phyloP scores from a whole-genome alignment of 176 grass and related monocot genomes.

The Cenchrus fungigraminus region DNA sequence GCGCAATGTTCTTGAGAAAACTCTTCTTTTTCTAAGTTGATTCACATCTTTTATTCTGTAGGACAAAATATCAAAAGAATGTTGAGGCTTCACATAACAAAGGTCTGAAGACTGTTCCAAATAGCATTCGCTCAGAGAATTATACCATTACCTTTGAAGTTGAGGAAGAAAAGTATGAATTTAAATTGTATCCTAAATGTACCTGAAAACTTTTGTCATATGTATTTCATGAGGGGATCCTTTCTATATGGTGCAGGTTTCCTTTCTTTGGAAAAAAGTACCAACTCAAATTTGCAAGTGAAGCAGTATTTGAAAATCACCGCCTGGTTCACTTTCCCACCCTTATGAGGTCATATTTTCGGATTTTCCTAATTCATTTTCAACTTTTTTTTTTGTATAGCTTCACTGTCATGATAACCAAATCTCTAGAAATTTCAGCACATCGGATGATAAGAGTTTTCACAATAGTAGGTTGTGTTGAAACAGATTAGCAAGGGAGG shows the following conservation, averaged over 20 bases:
- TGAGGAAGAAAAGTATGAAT: conserved; percentile 95
- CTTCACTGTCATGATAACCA: neutral
- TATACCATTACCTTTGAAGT: conserved; percentile 95
- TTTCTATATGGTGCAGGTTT: conserved; percentile 65
- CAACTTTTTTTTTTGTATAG: conserved; percentile 19
- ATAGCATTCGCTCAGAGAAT: conserved; percentile 96
- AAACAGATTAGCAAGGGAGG: conserved; percentile 89
- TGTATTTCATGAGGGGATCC: conserved; percentile 31
- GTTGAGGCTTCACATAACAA: conserved; percentile 95
- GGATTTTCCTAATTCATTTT: conserved; percentile 30
- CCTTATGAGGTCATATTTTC: conserved; percentile 72
- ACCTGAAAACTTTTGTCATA: conserved; percentile 25
- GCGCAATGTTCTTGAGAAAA: neutral
- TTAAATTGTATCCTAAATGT: conserved; percentile 1
- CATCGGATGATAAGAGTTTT: conserved; percentile 27
- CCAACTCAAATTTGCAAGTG: conserved; percentile 90
- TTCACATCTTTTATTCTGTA: conserved; percentile 16
- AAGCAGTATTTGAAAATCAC: conserved; percentile 67
- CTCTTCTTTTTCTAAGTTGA: neutral
- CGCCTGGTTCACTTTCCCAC: conserved; percentile 91
- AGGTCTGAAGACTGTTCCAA: conserved; percentile 73
- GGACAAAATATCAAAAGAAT: conserved; percentile 99
- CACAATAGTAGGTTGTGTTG: conserved; percentile 41
- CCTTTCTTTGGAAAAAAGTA: conserved; percentile 91
- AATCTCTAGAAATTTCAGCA: conserved; percentile 18